These are phyloP conservation scores for Dothistroma pini DNA, from an alignment of 2,329 filamentous ascomycete genomes.

Conservation along the genomic window DNA sequence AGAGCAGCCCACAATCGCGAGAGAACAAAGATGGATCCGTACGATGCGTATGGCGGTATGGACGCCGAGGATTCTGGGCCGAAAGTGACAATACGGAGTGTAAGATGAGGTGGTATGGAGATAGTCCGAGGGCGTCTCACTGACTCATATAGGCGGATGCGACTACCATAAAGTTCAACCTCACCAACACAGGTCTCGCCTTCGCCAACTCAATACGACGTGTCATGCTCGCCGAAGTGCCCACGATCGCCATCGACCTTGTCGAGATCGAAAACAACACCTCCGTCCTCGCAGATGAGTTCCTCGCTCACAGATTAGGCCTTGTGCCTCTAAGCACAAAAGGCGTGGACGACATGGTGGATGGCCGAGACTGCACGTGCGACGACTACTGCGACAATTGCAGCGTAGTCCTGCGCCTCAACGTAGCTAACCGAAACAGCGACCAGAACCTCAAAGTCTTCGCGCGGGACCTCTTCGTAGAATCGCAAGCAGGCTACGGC, in stretches of 20 bases:
- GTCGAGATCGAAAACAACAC: slow-evolving; percentile 92
- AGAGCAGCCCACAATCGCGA: background rate
- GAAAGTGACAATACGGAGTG: slow-evolving; percentile 46
- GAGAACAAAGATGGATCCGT: slow-evolving; percentile 17
- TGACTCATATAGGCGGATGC: slow-evolving; percentile 56
- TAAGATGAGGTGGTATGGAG: slow-evolving; percentile 20
- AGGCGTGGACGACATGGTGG: slow-evolving; percentile 75
- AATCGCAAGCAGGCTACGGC: slow-evolving; percentile 47
- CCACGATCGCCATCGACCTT: slow-evolving; percentile 89
- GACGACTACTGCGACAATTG: slow-evolving; percentile 92
- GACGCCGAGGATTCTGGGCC: slow-evolving; percentile 26
- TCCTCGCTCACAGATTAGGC: slow-evolving; percentile 87
- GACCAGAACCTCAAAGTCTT: slow-evolving; percentile 93
- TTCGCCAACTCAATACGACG: slow-evolving; percentile 92
- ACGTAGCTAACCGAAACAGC: slow-evolving; percentile 65
- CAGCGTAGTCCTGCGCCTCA: slow-evolving; percentile 76
- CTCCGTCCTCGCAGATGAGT: slow-evolving; percentile 94
- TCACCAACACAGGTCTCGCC: slow-evolving; percentile 82
- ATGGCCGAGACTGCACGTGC: slow-evolving; percentile 93
- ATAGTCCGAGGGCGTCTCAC: slow-evolving; percentile 5
- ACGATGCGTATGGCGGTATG: slow-evolving; percentile 20
- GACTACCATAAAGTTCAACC: slow-evolving; percentile 83
- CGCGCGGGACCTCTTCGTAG: slow-evolving; percentile 77
- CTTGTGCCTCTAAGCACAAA: slow-evolving; percentile 84
- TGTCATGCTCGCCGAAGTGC: slow-evolving; percentile 88